Evolutionary conservation across 495 filamentous ascomycete species (phyloP).

Genomic region (Cercophora sp.): DNA sequence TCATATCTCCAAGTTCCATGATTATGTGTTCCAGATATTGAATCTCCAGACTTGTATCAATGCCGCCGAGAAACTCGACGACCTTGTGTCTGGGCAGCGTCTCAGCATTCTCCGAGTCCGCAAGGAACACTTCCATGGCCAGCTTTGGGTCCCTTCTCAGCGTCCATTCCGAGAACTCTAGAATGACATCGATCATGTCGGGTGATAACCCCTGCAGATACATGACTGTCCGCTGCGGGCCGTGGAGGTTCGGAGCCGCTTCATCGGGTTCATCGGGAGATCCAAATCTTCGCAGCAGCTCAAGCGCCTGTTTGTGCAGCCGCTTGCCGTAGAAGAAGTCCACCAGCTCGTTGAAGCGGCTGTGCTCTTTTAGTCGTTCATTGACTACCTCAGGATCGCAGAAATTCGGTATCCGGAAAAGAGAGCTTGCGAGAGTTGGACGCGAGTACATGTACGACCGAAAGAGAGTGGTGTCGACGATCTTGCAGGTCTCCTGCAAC

Average conservation of each 20-base stretch:
- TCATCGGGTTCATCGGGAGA: slow-evolving; percentile 61
- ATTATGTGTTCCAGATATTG: slow-evolving; percentile 91
- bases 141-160: slow-evolving; percentile 63
- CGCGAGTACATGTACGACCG: slow-evolving; percentile 86
- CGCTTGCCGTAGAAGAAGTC: slow-evolving; percentile 97
- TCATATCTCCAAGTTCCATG: slow-evolving; percentile 76
- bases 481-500: slow-evolving; percentile 66
- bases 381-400: slow-evolving; percentile 95
- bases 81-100: slow-evolving; percentile 75
- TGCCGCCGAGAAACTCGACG: slow-evolving; percentile 63
- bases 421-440: slow-evolving; percentile 76
- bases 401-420: slow-evolving; percentile 96
- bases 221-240: slow-evolving; percentile 77
- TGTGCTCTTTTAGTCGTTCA: slow-evolving; percentile 81
- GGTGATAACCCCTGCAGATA: slow-evolving; percentile 88
- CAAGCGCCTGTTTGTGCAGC: slow-evolving; percentile 82
- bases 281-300: slow-evolving; percentile 79
- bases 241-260: slow-evolving; percentile 65
- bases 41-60: slow-evolving; percentile 68
- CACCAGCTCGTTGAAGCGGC: slow-evolving; percentile 88
- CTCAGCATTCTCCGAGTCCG: slow-evolving; percentile 93
- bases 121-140: slow-evolving; percentile 94
- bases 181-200: slow-evolving; percentile 82
- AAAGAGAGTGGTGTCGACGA: slow-evolving; percentile 93
- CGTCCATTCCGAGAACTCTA: slow-evolving; percentile 91